Conservation (phyloP, 225 moss, liverwort and hornwort genomes). For the Rhytidiadelphus loreus region DNA sequence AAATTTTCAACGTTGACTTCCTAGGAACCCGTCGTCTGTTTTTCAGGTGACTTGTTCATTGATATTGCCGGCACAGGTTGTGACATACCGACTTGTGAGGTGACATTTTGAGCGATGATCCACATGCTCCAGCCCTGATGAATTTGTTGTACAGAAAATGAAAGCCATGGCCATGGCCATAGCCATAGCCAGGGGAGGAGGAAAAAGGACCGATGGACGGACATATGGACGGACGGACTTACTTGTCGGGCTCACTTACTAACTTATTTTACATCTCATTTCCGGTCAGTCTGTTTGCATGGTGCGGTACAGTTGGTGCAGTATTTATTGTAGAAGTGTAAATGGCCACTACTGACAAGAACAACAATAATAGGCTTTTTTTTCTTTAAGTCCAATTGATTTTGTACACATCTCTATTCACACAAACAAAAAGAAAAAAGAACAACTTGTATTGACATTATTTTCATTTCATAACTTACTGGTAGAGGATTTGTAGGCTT, state of each 20-base stretch:
- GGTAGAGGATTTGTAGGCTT: no score
- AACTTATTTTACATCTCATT: neutral
- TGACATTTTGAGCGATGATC: neutral
- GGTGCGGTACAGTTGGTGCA: neutral
- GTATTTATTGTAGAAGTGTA: neutral
- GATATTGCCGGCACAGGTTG: neutral
- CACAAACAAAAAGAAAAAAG: no score
- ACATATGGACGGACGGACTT: no score
- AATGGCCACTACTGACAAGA: neutral
- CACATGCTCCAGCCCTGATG: neutral
- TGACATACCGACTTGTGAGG: neutral
- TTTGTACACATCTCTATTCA: neutral
- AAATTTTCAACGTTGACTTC: neutral
- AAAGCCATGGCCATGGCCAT: neutral
- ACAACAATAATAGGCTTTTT: neutral
- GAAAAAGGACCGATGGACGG: neutral
- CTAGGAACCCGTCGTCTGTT: neutral
- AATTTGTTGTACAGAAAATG: neutral
- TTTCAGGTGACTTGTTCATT: neutral
- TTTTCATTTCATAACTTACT: neutral
- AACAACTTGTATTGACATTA: neutral
- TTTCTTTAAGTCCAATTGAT: neutral
- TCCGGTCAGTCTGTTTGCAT: neutral
- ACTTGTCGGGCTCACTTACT: neutral
- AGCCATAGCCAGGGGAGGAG: neutral